phyloP scores from a whole-genome alignment of 2,329 filamentous ascomycete genomes.

The Sclerotinia spermophila region DNA sequence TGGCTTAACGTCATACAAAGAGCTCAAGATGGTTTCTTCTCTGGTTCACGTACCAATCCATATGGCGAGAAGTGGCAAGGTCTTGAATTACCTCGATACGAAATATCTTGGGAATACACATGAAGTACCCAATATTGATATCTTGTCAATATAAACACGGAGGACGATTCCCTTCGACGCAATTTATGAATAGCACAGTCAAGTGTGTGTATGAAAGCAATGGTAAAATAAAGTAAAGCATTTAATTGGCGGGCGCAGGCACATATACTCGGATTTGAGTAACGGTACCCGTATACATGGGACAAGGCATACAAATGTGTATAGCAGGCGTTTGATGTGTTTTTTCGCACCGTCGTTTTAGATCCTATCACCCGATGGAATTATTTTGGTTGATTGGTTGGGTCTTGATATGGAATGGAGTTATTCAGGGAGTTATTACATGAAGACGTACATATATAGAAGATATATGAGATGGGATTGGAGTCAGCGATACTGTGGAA shows the following conservation, averaged over 20 bases:
- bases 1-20: conserved; percentile 52
- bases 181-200: conserved; percentile 7
- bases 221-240: background rate
- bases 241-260: conserved; percentile 4
- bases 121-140: background rate
- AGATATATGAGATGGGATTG: background rate
- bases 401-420: background rate
- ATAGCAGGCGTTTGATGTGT: conserved; percentile 11
- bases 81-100: conserved; percentile 46
- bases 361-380: background rate
- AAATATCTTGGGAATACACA: conserved; percentile 43
- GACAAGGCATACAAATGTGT: background rate
- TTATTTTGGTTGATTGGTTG: background rate
- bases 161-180: background rate
- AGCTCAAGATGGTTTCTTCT: conserved; percentile 53
- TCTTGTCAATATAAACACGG: background rate
- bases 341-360: background rate
- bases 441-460: background rate
- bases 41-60: conserved; percentile 46
- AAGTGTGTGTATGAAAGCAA: conserved; percentile 3
- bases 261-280: background rate
- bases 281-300: conserved; percentile 1
- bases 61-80: conserved; percentile 54
- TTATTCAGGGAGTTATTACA: background rate
- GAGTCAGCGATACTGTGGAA: background rate